Evolutionary conservation across 129 eudicot species (phyloP).

Genomic region (Flaveria robusta): DNA sequence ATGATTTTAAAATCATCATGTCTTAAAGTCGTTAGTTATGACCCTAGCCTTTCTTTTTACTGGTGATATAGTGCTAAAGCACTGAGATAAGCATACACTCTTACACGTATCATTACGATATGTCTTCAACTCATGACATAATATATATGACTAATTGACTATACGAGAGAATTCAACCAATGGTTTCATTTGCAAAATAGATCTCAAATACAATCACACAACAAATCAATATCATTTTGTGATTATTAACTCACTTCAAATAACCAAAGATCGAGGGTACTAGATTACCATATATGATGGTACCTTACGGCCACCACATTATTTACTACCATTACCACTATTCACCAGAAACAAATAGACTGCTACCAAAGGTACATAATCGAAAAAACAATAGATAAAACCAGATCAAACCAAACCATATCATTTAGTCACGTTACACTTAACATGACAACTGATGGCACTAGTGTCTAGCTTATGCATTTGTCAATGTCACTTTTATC

Average conservation of each 20-base stretch:
- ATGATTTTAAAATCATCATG: background rate
- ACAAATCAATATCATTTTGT: too few species aligned
- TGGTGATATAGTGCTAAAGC: background rate
- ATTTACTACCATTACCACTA: slow-evolving; percentile 19
- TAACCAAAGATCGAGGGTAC: background rate
- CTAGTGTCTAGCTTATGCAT: background rate
- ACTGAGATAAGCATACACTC: background rate
- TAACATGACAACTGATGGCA: slow-evolving; percentile 3
- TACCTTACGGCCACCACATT: slow-evolving; percentile 33
- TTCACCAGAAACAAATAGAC: slow-evolving; percentile 6
- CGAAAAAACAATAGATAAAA: background rate
- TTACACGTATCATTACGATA: background rate
- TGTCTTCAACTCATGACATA: too few species aligned
- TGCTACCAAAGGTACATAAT: background rate
- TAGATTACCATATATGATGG: background rate
- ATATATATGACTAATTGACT: too few species aligned
- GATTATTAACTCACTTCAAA: background rate
- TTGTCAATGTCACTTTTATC: slow-evolving; percentile 14
- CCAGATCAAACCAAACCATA: background rate
- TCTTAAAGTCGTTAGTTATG: background rate
- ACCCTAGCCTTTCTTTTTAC: background rate
- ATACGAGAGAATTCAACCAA: too few species aligned
- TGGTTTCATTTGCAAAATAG: too few species aligned
- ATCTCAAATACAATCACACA: too few species aligned
- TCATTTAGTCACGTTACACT: slow-evolving; percentile 17